Evolutionary conservation across 345 rosid species (phyloP), one percentile per base, ranked within the genome.

Genomic region (Arabis hirsuta): DNA sequence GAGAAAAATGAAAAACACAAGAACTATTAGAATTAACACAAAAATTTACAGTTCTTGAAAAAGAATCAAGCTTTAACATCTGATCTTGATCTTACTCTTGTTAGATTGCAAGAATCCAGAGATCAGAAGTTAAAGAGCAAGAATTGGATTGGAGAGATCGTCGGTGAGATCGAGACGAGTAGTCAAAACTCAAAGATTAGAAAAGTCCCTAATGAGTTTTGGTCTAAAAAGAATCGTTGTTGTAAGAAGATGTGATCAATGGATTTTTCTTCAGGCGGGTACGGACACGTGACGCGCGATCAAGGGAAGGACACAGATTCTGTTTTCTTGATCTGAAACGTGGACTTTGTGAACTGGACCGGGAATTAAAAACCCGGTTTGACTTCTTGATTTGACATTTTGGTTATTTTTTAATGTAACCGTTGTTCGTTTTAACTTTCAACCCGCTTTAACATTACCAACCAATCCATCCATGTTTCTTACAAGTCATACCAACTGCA

Each of bases 281-380:
- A 29, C 32, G 38, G 58, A 64, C 71, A 73, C 71, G 77, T 73
- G 71, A 64, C 65, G 19, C 72, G 59, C 24, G 34, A 65, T 56
- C 26, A 58, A 27, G 44, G 76, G 45, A 45, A 22, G 53, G 31
- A 43, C 13, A 41, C 43, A 44, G 53, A 55, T 73, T 47, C 27
- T 65, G 76, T 55, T 44, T 1, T 29, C 11, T 64, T 39, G 7
- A 13, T 59, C 60, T 11, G 41, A 29, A 34, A 27, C 47, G 67
- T 66, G 19, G 67, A 66, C 62, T 67, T 43, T 0, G 24, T 58
- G 39, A 56, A 39, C 3, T 51, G 12, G 54, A 74, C 73, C 67
- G 41, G 67, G 54, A 42, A 9, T 51, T 51, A 1, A 22, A 29
- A 58, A 65, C n/a, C 62, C 67, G 72, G 73, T 58, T 74, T 47